Conservation (phyloP, 2,329 filamentous ascomycete genomes). For the Microdochium paspali region DNA sequence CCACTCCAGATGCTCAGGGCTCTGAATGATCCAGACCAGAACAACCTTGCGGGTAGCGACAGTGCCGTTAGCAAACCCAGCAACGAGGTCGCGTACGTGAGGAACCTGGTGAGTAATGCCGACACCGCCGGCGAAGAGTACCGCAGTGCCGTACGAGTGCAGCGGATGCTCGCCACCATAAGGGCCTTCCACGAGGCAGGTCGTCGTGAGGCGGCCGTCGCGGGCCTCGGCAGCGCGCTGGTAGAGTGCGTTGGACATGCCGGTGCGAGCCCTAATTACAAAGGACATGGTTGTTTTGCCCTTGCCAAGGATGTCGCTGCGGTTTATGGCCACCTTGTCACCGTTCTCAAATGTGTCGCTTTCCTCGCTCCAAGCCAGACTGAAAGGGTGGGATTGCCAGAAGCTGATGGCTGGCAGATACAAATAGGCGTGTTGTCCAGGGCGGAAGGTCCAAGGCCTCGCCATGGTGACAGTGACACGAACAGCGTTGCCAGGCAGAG, state of each 20-base stretch:
- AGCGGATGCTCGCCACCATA: conserved; percentile 66
- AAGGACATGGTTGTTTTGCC: conserved; percentile 60
- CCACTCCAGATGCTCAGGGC: conserved; percentile 74
- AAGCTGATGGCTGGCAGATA: conserved; percentile 66
- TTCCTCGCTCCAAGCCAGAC: conserved; percentile 68
- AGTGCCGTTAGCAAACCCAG: conserved; percentile 58
- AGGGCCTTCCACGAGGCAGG: conserved; percentile 64
- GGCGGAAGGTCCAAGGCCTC: conserved; percentile 65
- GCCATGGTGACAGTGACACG: conserved; percentile 66
- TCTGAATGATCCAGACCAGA: conserved; percentile 72
- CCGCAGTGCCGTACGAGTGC: conserved; percentile 67
- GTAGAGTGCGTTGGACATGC: conserved; percentile 63
- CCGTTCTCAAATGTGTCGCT: conserved; percentile 28
- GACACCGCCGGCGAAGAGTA: conserved; percentile 73
- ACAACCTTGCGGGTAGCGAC: conserved; percentile 63
- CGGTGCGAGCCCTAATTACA: conserved; percentile 63
- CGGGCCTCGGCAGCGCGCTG: conserved; percentile 54
- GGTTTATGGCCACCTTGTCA: conserved; percentile 50
- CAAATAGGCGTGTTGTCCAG: conserved; percentile 71
- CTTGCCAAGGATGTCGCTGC: conserved; percentile 48
- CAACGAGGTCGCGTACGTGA: conserved; percentile 63
- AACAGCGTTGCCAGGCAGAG: conserved; percentile 65
- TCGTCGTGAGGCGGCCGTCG: conserved; percentile 52
- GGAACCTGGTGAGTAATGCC: conserved; percentile 74
- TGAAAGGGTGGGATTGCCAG: conserved; percentile 73